phyloP scores from a whole-genome alignment of 176 grass and related monocot genomes.

The Zizania latifolia region DNA sequence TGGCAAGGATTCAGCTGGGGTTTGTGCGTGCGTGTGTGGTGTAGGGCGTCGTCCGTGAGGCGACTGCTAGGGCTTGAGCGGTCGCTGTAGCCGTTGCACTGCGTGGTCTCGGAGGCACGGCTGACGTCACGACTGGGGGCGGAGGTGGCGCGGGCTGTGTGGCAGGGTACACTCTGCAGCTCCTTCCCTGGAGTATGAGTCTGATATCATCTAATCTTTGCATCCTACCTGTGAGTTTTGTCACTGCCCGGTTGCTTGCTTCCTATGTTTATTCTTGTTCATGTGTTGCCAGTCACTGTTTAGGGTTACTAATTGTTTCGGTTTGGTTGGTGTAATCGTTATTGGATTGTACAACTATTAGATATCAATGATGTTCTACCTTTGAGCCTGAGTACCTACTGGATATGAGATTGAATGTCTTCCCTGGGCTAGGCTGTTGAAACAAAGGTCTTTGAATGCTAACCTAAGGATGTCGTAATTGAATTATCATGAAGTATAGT shows the following conservation, averaged over 20 bases:
- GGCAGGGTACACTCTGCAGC: conserved; percentile 95
- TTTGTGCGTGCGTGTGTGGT: neutral
- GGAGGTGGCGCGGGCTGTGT: conserved; percentile 74
- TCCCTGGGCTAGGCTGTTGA: no score
- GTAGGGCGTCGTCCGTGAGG: conserved; percentile 25
- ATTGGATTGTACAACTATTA: no score
- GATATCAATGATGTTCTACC: no score
- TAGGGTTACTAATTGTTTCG: conserved; percentile 1
- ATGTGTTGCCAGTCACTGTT: neutral
- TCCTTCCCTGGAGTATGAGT: conserved; percentile 98
- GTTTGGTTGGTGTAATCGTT: neutral
- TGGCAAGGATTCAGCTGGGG: no score
- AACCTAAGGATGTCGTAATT: no score
- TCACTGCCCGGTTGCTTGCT: conserved; percentile 25
- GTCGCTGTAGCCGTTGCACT: conserved; percentile 78
- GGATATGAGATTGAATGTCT: neutral
- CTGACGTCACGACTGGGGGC: conserved; percentile 80
- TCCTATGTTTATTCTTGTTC: conserved; percentile 1
- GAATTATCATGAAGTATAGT: no score
- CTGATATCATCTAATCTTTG: conserved; percentile 56
- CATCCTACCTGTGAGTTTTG: conserved; percentile 46
- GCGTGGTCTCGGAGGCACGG: conserved; percentile 69
- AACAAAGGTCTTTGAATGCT: no score
- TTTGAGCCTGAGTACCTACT: no score
- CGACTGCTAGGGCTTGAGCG: conserved; percentile 36